Percentiles rank a stretch among this genome's conserved stretches.
Evolutionary conservation across 2,329 filamentous ascomycete species (phyloP).

Genomic region (Phaeosphaeriaceae sp.): DNA sequence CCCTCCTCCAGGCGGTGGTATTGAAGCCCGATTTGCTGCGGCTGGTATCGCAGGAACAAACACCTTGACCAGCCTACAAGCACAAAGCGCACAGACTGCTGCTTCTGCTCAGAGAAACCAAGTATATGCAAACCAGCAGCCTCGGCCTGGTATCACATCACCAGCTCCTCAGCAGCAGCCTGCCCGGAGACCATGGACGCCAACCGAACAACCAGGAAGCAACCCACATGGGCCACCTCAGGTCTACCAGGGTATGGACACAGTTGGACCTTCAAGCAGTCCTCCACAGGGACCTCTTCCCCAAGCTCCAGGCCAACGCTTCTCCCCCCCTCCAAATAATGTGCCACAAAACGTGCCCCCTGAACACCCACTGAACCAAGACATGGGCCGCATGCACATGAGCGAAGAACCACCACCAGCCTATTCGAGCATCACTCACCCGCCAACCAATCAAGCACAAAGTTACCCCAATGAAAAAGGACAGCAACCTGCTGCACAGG

Average conservation of each 20-base stretch:
- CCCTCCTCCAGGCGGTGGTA: conserved; percentile 77
- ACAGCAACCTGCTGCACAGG: conserved; percentile 47
- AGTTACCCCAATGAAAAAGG: conserved; percentile 81
- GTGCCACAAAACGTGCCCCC: conserved; percentile 28
- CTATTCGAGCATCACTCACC: conserved; percentile 75
- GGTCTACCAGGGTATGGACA: conserved; percentile 85
- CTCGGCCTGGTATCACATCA: conserved; percentile 57
- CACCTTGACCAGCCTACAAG: conserved; percentile 76
- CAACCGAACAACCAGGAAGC: conserved; percentile 85
- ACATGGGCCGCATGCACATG: conserved; percentile 82
- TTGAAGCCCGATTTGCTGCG: conserved; percentile 89
- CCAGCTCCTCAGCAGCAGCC: conserved; percentile 49
- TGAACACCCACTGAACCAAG: conserved; percentile 78
- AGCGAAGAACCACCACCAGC: conserved; percentile 90
- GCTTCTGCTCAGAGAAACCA: conserved; percentile 81
- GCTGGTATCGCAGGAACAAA: conserved; percentile 87
- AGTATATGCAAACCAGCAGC: conserved; percentile 66
- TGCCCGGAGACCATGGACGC: conserved; percentile 81
- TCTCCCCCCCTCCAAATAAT: conserved; percentile 37
- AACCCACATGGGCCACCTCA: conserved; percentile 89
- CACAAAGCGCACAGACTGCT: conserved; percentile 78
- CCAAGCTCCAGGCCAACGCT: conserved; percentile 30
- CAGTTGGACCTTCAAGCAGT: conserved; percentile 59
- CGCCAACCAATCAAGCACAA: conserved; percentile 52
- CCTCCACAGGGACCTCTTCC: conserved; percentile 44